Conservation (phyloP, 257 asterid species). For the Misopates orontium region DNA sequence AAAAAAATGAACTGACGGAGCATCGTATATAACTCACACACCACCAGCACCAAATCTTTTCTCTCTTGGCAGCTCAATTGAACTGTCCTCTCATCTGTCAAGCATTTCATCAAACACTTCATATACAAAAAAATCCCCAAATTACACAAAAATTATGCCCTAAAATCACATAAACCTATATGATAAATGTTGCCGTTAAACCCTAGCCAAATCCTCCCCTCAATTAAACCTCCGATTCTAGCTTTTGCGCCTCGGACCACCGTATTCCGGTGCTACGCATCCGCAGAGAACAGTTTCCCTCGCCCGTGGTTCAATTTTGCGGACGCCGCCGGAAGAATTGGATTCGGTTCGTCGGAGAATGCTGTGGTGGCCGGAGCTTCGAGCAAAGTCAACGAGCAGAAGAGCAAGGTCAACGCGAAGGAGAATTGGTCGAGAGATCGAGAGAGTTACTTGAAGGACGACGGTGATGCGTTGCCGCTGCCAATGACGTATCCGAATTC, state of each 20-base stretch:
- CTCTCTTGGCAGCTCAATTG: constrained; percentile 19
- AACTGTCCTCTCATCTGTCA: not conserved
- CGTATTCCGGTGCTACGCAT: constrained; percentile 47
- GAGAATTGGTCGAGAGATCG: constrained; percentile 80
- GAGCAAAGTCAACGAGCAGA: constrained; percentile 25
- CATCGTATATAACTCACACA: constrained; percentile 18
- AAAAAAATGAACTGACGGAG: constrained; percentile 4
- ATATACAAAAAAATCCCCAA: not conserved
- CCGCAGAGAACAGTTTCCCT: constrained; percentile 43
- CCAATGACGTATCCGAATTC: constrained; percentile 82
- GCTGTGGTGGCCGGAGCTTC: constrained; percentile 26
- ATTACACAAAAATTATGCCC: not conserved
- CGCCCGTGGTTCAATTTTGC: constrained; percentile 47
- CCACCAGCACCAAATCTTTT: not conserved
- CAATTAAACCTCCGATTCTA: constrained; percentile 32
- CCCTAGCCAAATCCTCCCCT: constrained; percentile 42
- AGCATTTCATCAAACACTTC: not conserved
- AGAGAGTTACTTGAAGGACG: constrained; percentile 76
- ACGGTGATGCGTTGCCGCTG: constrained; percentile 71
- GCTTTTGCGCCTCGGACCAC: constrained; percentile 27
- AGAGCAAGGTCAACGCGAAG: constrained; percentile 56
- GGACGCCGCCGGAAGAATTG: constrained; percentile 40
- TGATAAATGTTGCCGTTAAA: constrained; percentile 71
- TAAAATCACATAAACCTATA: constrained; percentile 13
- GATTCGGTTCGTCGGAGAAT: constrained; percentile 37